phyloP scores from a whole-genome alignment of 371 early-diverging fungal genomes.

The Nematocida sp. region DNA sequence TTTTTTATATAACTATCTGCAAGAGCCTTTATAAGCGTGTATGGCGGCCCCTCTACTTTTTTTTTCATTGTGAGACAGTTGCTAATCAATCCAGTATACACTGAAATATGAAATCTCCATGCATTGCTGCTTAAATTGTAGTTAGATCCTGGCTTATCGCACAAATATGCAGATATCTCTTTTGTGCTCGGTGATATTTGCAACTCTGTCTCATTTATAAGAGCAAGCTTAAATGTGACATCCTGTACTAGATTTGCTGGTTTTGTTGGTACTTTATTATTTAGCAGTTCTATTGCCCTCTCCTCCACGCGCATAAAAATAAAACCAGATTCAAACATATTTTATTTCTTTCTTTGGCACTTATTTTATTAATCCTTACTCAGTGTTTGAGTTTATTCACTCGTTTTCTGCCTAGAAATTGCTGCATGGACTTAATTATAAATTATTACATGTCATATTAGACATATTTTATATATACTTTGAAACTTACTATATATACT shows the following conservation, averaged over 20 bases:
- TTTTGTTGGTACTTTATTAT: neutral
- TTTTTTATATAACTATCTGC: neutral
- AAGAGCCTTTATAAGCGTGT: neutral
- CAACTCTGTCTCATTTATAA: neutral
- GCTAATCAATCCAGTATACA: neutral
- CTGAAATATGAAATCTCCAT: neutral
- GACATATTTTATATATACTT: too few species aligned
- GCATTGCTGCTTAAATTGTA: neutral
- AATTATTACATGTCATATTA: too few species aligned
- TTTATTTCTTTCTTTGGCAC: neutral
- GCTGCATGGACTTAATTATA: too few species aligned
- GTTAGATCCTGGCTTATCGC: slow-evolving; percentile 6
- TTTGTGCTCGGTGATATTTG: slow-evolving; percentile 17
- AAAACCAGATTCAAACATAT: neutral
- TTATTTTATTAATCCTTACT: too few species aligned
- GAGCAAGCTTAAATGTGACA: neutral
- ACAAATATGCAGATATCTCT: slow-evolving; percentile 9
- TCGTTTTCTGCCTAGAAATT: too few species aligned
- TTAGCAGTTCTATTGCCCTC: neutral
- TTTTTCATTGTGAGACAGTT: neutral
- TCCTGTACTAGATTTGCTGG: neutral
- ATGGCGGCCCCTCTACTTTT: slow-evolving; percentile 13
- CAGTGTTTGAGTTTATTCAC: too few species aligned
- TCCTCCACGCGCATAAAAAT: slow-evolving; percentile 9
- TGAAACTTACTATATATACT: too few species aligned